Evolutionary conservation across 805 yeast species (phyloP), one percentile per base, ranked within the genome.

Genomic region (Metschnikowia cerradonensis): DNA sequence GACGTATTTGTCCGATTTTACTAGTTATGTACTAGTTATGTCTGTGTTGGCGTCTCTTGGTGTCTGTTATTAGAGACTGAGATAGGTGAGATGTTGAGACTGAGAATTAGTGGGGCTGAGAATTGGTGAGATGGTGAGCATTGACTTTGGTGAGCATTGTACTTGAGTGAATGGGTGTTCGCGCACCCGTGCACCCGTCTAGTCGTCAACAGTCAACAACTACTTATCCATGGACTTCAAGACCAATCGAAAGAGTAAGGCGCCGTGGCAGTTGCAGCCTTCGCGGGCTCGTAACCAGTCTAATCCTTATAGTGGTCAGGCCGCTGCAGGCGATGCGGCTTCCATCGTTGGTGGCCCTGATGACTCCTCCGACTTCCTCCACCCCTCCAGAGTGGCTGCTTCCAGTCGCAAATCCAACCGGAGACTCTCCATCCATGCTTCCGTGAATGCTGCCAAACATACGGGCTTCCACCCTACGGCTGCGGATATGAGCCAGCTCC

Each of bases 221-320:
- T n/a, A 13, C 36, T 15, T n/a, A 14, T 40, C 34, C 32, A 70
- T 72, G 75, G 70, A 68, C 36, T 58, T 59, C 49, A 68, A 64
- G 26, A 57, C 68, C 11, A 69, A 71, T 53, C 63, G 77, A 10
- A 72, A 73, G 57, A 71, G 76, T 58, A 63, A 68, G 51, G 77
- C 77, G 2, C 76, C 77, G 10, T 73, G 77, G 77, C 75, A 66
- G 56, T 39, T 51, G 45, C 47, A 47, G 30, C 53, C 41, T 39
- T 38, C 49, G 4, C 22, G 41, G 5, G 17, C 39, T n/a, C 47
- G 52, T n/a, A 41, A 20, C 36, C 50, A 44, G 39, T 38, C 52
- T 17, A 54, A 54, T 23, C 59, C 58, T 1, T 55, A 55, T 30
- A 50, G 52, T 37, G 45, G 50, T 7, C 48, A 47, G 35, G 41